Conservation (phyloP, 2,329 filamentous ascomycete genomes). For the Herpomyces periplanetae region DNA sequence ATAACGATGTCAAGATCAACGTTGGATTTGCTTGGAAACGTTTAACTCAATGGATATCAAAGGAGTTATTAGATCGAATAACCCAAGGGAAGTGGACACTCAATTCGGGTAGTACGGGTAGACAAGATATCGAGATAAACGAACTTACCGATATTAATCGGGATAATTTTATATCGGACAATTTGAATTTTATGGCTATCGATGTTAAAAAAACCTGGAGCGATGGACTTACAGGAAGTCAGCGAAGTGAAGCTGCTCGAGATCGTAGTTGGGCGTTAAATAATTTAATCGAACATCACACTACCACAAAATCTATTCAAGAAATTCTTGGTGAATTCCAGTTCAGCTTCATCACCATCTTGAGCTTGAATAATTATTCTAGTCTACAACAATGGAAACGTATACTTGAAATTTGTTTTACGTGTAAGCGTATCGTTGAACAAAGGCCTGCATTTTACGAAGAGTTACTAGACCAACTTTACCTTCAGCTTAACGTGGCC, state of each 20-base stretch:
- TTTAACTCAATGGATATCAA: conserved; percentile 17
- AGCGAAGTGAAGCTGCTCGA: conserved; percentile 19
- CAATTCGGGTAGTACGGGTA: conserved; percentile 16
- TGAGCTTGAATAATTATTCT: conserved; percentile 22
- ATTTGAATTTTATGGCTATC: conserved; percentile 16
- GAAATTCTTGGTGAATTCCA: conserved; percentile 16
- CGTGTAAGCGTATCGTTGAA: conserved; percentile 13
- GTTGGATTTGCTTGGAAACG: conserved; percentile 7
- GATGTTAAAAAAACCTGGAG: conserved; percentile 21
- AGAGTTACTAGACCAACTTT: conserved; percentile 12
- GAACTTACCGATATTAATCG: conserved; percentile 9
- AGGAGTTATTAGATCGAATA: conserved; percentile 7
- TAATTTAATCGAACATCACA: conserved; percentile 11
- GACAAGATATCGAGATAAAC: conserved; percentile 16
- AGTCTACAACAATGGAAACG: conserved; percentile 25
- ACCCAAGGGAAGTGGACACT: conserved; percentile 15
- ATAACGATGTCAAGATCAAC: background rate
- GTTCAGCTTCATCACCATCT: conserved; percentile 19
- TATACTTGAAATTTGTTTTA: conserved; percentile 15
- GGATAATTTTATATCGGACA: conserved; percentile 4
- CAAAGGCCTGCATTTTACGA: conserved; percentile 13
- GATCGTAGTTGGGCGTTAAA: conserved; percentile 20
- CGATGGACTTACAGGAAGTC: conserved; percentile 17
- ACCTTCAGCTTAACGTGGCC: conserved; percentile 14
- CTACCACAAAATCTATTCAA: no score